Base-by-base conservation (phyloP, 768 basidiomycete genomes). In the Thelephora aurantiotincta region DNA sequence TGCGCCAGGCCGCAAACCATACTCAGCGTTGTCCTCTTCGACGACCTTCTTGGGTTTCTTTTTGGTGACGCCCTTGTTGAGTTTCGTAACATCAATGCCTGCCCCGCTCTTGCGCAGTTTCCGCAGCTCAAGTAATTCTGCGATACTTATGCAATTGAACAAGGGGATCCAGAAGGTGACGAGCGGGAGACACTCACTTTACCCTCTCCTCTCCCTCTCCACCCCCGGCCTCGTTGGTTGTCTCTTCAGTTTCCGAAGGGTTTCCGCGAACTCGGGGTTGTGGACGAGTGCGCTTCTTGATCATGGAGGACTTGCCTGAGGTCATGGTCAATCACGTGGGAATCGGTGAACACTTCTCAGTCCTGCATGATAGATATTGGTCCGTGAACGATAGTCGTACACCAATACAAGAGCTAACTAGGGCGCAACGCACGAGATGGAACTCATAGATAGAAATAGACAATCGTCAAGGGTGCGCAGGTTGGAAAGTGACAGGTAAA, bases 81-180 rank as follows among this genome's bases (percentile, higher is more conserved):
- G 67, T 58, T 83, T 92, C 43, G 78, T 69, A 1, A 78, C 74
- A 54, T 96, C 91, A 45, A 98, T 96, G 1, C 93, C 94, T 57
- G 80, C 75, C 48, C 86, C 68, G 26, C 74, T 59, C 57, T 75
- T 79, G 45, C 79, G 73, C 22, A 93, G 65, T 58, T 81, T 90
- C 41, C 90, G 74, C 22, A 96, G 65, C 53, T 91, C 84, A 36
- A 94, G 75, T 14, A 98, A 72, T 46, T 94, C 90, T 52, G 84
- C 75, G 22, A 94, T 64, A 47, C 87, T 88, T 51, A 41, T 11
- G 42, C 43, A 33, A 44, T 52, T 44, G 22, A 35, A 33, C 14
- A 9, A 46, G 44, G 52, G 44, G 44, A 35, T 43, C 51, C 43
- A 50, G 50, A 6, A 52, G 22, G 47, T 37, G 48, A 14, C 14